Evolutionary conservation across 139 green algal genomes (phyloP).

Genomic region (Spirogloea muscicola): DNA sequence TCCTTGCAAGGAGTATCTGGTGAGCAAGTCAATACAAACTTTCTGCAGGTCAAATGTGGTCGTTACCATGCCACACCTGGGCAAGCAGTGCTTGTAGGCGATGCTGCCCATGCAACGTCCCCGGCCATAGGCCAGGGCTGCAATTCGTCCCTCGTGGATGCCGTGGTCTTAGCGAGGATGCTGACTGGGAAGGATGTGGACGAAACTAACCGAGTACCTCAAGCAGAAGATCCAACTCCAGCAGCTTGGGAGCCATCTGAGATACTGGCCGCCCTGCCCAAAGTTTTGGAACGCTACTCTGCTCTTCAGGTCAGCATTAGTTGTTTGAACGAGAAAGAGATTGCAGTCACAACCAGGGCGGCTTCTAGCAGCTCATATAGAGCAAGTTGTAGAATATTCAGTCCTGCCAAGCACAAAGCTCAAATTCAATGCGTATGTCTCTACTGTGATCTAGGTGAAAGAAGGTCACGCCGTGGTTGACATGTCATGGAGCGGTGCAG

Average conservation of each 20-base stretch:
- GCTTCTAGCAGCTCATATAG: too few relatives aligned
- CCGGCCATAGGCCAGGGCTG: conserved; percentile 11
- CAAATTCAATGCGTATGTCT: too few relatives aligned
- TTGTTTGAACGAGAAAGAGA: too few relatives aligned
- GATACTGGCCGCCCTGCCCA: neutral
- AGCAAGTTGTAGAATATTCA: too few relatives aligned
- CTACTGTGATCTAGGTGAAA: too few relatives aligned
- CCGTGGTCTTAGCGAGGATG: neutral
- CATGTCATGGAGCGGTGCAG: too few relatives aligned
- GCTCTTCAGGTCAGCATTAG: neutral
- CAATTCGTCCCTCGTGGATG: conserved; percentile 1
- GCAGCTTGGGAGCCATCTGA: neutral
- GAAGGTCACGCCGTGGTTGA: too few relatives aligned
- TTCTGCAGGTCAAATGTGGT: conserved; percentile 4
- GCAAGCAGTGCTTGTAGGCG: neutral
- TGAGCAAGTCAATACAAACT: too few relatives aligned
- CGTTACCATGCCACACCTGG: neutral
- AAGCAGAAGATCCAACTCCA: too few relatives aligned
- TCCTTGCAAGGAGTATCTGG: too few relatives aligned
- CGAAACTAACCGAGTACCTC: neutral
- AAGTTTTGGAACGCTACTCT: neutral
- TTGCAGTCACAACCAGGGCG: too few relatives aligned
- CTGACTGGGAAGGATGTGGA: neutral
- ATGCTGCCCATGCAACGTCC: conserved; percentile 5
- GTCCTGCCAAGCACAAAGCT: too few relatives aligned